phyloP scores from a whole-genome alignment of 768 basidiomycete genomes.

The Leucosporidium yakuticum region DNA sequence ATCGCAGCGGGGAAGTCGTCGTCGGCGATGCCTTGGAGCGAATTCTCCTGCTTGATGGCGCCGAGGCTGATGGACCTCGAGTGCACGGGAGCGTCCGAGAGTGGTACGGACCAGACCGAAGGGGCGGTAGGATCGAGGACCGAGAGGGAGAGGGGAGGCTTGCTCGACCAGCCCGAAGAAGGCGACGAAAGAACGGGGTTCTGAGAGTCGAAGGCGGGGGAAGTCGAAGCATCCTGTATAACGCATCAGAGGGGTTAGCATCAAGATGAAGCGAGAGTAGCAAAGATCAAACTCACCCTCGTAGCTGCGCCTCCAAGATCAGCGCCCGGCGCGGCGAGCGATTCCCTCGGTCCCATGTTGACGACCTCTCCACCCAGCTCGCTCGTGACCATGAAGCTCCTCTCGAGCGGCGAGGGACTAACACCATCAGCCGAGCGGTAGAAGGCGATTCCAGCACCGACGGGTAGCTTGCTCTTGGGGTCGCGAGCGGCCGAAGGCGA shows the following conservation, averaged over 20 bases:
- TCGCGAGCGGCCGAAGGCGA: neutral
- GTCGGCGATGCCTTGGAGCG: constrained; percentile 66
- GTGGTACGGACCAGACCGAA: constrained; percentile 28
- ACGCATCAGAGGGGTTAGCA: neutral
- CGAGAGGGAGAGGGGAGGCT: constrained; percentile 44
- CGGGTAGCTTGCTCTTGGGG: constrained; percentile 18
- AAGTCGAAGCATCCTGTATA: constrained; percentile 9
- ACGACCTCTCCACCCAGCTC: constrained; percentile 54
- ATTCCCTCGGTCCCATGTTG: constrained; percentile 25
- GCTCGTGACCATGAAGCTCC: constrained; percentile 64
- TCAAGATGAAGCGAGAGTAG: too few relatives aligned
- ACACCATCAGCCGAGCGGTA: constrained; percentile 19
- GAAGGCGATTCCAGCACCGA: constrained; percentile 34
- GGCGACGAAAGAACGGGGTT: constrained; percentile 74
- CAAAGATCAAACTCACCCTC: constrained; percentile 3
- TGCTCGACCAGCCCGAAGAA: constrained; percentile 51
- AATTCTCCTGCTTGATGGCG: constrained; percentile 63
- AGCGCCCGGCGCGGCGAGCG: constrained; percentile 20
- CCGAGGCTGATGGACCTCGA: constrained; percentile 13
- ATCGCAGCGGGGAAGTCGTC: constrained; percentile 61
- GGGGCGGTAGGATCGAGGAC: constrained; percentile 29
- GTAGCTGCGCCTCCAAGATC: neutral
- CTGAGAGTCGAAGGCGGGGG: constrained; percentile 55
- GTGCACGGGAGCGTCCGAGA: constrained; percentile 16
- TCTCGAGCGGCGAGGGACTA: neutral